These are phyloP conservation scores for Moniliella sp. DNA, from an alignment of 1,284 basidiomycete genomes.

Conservation along the genomic window DNA sequence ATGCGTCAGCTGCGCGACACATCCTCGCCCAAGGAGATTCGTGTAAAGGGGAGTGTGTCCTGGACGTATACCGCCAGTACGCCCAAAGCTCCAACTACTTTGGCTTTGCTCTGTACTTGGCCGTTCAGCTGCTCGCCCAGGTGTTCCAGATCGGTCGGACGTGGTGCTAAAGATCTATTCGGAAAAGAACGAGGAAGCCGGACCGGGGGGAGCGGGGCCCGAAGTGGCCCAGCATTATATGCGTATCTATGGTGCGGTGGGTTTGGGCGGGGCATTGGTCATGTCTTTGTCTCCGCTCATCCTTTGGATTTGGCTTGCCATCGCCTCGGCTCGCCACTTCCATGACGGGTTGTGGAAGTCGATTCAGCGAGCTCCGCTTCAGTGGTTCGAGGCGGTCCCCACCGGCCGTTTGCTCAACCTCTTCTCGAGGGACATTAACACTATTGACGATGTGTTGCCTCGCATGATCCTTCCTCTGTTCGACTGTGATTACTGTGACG, in stretches of 20 bases:
- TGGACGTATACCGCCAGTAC: conserved; percentile 24
- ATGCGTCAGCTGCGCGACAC: conserved; percentile 26
- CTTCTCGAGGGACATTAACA: conserved; percentile 78
- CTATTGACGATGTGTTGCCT: conserved; percentile 46
- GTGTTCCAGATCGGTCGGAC: conserved; percentile 20
- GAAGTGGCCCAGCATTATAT: conserved; percentile 16
- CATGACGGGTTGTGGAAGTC: conserved; percentile 26
- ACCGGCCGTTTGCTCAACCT: conserved; percentile 52
- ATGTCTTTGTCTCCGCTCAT: conserved; percentile 28
- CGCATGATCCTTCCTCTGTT: conserved; percentile 23
- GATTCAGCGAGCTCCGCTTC: conserved; percentile 21
- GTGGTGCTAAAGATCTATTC: conserved; percentile 32
- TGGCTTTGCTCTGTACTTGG: conserved; percentile 18
- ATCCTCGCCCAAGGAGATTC: conserved; percentile 18
- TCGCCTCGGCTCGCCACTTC: conserved; percentile 18
- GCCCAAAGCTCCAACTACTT: conserved; percentile 15
- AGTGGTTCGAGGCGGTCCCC: conserved; percentile 31
- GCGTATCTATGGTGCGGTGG: conserved; percentile 22
- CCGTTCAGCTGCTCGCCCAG: conserved; percentile 18
- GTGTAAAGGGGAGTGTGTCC: conserved; percentile 22
- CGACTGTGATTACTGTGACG: conserved; percentile 35
- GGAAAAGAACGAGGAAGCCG: conserved; percentile 9
- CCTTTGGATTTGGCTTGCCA: conserved; percentile 23
- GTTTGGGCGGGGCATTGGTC: conserved; percentile 14
- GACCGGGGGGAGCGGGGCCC: conserved; percentile 5